Percentiles rank a stretch among this genome's conserved stretches.
These are phyloP conservation scores for Hypoxylon intermedium DNA, from an alignment of 495 filamentous ascomycete species.

Conservation along the genomic window DNA sequence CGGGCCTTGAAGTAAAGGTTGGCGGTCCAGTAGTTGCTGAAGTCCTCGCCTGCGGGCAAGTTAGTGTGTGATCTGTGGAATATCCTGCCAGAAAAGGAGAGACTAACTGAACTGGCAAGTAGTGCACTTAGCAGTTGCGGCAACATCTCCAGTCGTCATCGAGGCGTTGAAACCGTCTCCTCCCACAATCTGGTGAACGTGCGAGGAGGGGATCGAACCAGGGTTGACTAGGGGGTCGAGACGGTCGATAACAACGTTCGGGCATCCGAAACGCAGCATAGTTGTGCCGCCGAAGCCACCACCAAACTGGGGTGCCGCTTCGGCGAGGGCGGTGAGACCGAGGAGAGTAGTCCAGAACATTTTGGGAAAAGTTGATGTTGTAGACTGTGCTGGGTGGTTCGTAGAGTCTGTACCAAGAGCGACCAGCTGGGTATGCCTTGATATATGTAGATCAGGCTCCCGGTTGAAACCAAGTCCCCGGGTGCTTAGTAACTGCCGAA, in stretches of 20 bases:
- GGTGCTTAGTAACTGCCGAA: slow-evolving; percentile 38
- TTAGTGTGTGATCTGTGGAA: not conserved
- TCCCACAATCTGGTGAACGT: slow-evolving; percentile 57
- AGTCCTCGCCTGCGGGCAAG: slow-evolving; percentile 41
- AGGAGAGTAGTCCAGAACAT: slow-evolving; percentile 52
- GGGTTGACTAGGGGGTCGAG: slow-evolving; percentile 55
- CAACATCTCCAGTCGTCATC: slow-evolving; percentile 53
- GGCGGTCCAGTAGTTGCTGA: slow-evolving; percentile 63
- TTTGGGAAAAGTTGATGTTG: slow-evolving; percentile 20
- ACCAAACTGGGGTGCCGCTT: slow-evolving; percentile 49
- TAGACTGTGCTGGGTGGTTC: slow-evolving; percentile 9
- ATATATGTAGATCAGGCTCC: slow-evolving; percentile 30
- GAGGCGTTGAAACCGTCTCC: slow-evolving; percentile 55
- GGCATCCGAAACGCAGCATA: slow-evolving; percentile 58
- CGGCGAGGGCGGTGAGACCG: slow-evolving; percentile 45
- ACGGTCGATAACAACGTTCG: slow-evolving; percentile 53
- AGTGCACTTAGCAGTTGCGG: slow-evolving; percentile 48
- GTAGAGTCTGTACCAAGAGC: slow-evolving; percentile 5
- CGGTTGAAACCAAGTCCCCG: not conserved
- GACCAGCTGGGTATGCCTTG: slow-evolving; percentile 8
- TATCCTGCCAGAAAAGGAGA: not conserved
- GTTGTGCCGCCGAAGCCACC: slow-evolving; percentile 43
- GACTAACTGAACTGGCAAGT: slow-evolving; percentile 49
- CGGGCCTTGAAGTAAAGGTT: slow-evolving; percentile 60
- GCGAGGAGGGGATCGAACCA: slow-evolving; percentile 46